Conservation (phyloP, 208 protist species). For the Wallacemonas sp. region DNA sequence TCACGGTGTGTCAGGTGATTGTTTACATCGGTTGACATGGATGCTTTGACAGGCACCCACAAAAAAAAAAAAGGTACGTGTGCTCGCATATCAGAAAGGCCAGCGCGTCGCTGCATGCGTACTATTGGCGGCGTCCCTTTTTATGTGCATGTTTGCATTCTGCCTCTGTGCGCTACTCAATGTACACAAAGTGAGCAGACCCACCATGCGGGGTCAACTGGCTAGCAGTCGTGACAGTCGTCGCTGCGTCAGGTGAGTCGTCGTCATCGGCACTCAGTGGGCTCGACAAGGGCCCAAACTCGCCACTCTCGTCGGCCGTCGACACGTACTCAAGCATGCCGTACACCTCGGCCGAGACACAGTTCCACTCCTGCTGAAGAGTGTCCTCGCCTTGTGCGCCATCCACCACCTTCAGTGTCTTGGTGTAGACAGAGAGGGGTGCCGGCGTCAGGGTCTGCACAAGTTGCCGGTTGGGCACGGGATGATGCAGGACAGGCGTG, state of each 20-base stretch:
- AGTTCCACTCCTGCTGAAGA: constrained; percentile 3
- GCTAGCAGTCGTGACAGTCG: not conserved
- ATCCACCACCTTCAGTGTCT: not conserved
- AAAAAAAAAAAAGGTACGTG: too few species aligned
- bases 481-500: not conserved
- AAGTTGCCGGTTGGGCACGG: not conserved
- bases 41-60: too few species aligned
- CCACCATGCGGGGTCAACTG: not conserved
- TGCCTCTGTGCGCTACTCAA: constrained; percentile 7
- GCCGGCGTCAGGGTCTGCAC: constrained; percentile 3
- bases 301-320: too few species aligned
- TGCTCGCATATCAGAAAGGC: too few species aligned
- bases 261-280: not conserved
- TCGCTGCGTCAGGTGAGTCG: not conserved
- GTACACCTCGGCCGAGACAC: not conserved
- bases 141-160: not conserved
- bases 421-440: constrained; percentile 11
- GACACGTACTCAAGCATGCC: constrained; percentile 5
- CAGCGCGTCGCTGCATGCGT: too few species aligned
- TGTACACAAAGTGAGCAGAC: constrained; percentile 14
- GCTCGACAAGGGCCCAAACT: not conserved
- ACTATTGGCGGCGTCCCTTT: too few species aligned
- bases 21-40: constrained; percentile 2
- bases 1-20: constrained; percentile 5
- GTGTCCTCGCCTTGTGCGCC: not conserved